Evolutionary conservation across 2,329 filamentous ascomycete species (phyloP).

Genomic region (Rasamsonia emersonii): DNA sequence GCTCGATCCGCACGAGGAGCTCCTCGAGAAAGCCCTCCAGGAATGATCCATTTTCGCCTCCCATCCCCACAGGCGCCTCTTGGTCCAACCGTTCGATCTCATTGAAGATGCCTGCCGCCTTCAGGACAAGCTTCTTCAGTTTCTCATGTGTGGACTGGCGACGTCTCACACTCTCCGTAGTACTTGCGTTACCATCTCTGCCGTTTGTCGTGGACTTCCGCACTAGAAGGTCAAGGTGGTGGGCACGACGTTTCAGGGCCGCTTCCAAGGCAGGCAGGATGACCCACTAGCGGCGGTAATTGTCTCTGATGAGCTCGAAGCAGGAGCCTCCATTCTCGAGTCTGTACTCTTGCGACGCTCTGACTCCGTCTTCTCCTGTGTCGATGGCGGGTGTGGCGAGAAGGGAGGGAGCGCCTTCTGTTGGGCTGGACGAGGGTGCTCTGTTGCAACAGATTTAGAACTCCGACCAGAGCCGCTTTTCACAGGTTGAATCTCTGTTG

Average conservation of each 20-base stretch:
- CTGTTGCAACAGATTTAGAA: constrained; percentile 7
- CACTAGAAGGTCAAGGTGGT: constrained; percentile 42
- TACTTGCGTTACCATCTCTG: constrained; percentile 19
- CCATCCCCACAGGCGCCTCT: constrained; percentile 85
- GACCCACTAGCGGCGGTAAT: constrained; percentile 84
- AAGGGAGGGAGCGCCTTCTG: constrained; percentile 21
- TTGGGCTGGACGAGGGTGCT: constrained; percentile 10
- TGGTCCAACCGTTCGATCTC: constrained; percentile 87
- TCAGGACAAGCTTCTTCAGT: constrained; percentile 70
- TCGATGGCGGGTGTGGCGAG: constrained; percentile 12
- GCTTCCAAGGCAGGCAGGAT: constrained; percentile 89
- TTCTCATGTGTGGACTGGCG: constrained; percentile 75
- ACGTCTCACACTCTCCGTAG: constrained; percentile 43
- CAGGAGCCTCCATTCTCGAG: constrained; percentile 8
- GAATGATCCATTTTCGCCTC: constrained; percentile 77
- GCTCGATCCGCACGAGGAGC: constrained; percentile 83
- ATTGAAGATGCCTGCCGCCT: constrained; percentile 72
- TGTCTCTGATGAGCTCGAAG: constrained; percentile 42
- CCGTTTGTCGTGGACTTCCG: constrained; percentile 13
- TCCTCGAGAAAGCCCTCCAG: constrained; percentile 90
- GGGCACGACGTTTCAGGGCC: constrained; percentile 69
- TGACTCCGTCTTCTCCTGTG: constrained; percentile 6
- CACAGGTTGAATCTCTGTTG: constrained; percentile 14
- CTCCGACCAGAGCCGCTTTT: constrained; percentile 11
- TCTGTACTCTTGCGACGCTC: constrained; percentile 8